phyloP scores from a whole-genome alignment of 2,329 filamentous ascomycete genomes.

The Colletotrichum sp. region DNA sequence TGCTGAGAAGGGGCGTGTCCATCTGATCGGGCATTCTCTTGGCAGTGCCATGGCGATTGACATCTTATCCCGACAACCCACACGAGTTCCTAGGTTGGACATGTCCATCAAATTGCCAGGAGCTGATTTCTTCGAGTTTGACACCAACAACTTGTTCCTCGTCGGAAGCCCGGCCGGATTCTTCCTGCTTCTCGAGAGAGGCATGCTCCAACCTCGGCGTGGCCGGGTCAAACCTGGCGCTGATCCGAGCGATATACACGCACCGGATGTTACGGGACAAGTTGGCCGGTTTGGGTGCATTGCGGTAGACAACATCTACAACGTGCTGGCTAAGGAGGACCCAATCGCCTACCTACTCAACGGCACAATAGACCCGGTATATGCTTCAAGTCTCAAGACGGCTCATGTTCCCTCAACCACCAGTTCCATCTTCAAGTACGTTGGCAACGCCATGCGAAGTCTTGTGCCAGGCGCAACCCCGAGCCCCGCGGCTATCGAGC shows the following conservation, averaged over 20 bases:
- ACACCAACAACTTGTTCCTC: constrained; percentile 88
- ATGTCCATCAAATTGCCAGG: constrained; percentile 43
- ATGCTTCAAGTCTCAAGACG: constrained; percentile 76
- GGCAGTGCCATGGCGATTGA: constrained; percentile 96
- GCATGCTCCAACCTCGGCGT: constrained; percentile 73
- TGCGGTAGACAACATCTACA: constrained; percentile 95
- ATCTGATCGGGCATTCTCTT: constrained; percentile 91
- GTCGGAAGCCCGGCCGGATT: constrained; percentile 91
- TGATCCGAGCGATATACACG: constrained; percentile 64
- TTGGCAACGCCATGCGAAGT: constrained; percentile 67
- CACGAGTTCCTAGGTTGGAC: constrained; percentile 60
- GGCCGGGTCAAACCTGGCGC: constrained; percentile 78
- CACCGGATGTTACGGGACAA: constrained; percentile 72
- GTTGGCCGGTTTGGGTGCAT: constrained; percentile 85
- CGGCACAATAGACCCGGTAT: constrained; percentile 82
- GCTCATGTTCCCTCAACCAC: constrained; percentile 80
- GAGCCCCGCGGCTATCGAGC: background rate
- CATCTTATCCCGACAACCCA: constrained; percentile 88
- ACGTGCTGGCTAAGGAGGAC: constrained; percentile 75
- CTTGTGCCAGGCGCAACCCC: constrained; percentile 60
- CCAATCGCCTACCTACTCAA: constrained; percentile 93
- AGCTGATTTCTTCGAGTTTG: constrained; percentile 81
- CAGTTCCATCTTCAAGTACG: constrained; percentile 66
- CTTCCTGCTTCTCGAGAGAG: constrained; percentile 85
- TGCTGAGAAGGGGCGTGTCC: constrained; percentile 78